phyloP scores from a whole-genome alignment of 495 filamentous ascomycete genomes.

The Neurospora sp. region DNA sequence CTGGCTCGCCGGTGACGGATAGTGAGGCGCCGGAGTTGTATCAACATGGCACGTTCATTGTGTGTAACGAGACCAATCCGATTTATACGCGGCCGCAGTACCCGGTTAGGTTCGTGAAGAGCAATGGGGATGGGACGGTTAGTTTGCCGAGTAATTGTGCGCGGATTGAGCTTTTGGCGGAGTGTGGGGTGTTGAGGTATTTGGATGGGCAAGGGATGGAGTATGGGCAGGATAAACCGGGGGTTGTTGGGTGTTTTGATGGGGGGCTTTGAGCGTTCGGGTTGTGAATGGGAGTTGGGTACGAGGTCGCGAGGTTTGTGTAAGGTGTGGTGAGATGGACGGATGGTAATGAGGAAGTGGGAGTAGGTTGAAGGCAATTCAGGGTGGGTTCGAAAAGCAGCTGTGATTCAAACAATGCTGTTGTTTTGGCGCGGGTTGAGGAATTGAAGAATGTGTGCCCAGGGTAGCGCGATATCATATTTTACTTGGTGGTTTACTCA shows the following conservation, averaged over 20 bases:
- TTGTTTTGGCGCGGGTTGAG: too few relatives aligned
- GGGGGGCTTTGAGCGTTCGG: not conserved
- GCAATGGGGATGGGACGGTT: not conserved
- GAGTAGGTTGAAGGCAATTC: too few relatives aligned
- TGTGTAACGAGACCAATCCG: not conserved
- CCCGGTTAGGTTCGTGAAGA: not conserved
- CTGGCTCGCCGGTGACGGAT: not conserved
- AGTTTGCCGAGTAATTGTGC: not conserved
- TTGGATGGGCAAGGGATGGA: not conserved
- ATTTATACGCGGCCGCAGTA: not conserved
- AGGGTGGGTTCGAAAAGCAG: too few relatives aligned
- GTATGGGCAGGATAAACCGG: not conserved
- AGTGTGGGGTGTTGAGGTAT: not conserved
- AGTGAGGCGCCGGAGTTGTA: not conserved
- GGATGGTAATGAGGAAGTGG: too few relatives aligned
- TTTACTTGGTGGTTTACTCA: too few relatives aligned
- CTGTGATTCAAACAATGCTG: too few relatives aligned
- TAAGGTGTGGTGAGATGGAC: too few relatives aligned
- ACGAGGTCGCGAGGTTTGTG: too few relatives aligned
- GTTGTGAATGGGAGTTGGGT: too few relatives aligned
- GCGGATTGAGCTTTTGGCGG: not conserved
- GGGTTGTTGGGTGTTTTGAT: not conserved
- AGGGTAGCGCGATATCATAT: too few relatives aligned
- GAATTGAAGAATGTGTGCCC: too few relatives aligned
- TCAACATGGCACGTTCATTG: not conserved